These are phyloP conservation scores for Purpureocillium lavendulum DNA, from an alignment of 2,329 filamentous ascomycete genomes.

Conservation along the genomic window DNA sequence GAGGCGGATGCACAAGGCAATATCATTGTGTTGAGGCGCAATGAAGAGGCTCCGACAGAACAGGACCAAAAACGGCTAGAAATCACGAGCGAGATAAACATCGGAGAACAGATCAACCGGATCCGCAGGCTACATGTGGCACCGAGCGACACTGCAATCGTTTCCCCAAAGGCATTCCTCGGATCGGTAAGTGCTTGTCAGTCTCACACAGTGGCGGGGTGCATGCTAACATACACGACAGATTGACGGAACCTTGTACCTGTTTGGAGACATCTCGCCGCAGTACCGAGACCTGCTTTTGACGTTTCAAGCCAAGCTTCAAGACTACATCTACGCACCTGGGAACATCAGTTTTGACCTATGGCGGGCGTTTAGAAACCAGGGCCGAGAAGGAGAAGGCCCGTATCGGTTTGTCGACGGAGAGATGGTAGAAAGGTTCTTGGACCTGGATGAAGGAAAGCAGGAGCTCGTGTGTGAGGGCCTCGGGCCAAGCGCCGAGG, in stretches of 20 bases:
- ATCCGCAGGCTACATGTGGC: slow-evolving; percentile 69
- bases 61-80: slow-evolving; percentile 66
- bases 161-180: slow-evolving; percentile 78
- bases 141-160: slow-evolving; percentile 53
- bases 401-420: slow-evolving; percentile 88
- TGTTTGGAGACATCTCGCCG: slow-evolving; percentile 72
- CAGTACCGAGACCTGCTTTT: slow-evolving; percentile 72
- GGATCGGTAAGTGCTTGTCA: slow-evolving; percentile 60
- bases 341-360: slow-evolving; percentile 69
- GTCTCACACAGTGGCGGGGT: slow-evolving; percentile 8
- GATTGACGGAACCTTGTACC: slow-evolving; percentile 86
- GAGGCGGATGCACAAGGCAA: slow-evolving; percentile 86
- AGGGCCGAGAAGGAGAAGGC: slow-evolving; percentile 63
- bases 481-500: slow-evolving; percentile 51
- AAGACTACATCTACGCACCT: slow-evolving; percentile 55
- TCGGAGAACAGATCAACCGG: slow-evolving; percentile 90
- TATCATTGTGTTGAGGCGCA: slow-evolving; percentile 68
- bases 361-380: slow-evolving; percentile 76
- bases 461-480: slow-evolving; percentile 47
- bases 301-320: slow-evolving; percentile 66
- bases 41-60: slow-evolving; percentile 61
- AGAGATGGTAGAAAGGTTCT: slow-evolving; percentile 78
- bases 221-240: slow-evolving; percentile 26
- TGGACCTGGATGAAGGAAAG: slow-evolving; percentile 56
- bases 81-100: slow-evolving; percentile 69